Conservation (phyloP, 2,329 filamentous ascomycete species). For the Dichotomopilus funicola region DNA sequence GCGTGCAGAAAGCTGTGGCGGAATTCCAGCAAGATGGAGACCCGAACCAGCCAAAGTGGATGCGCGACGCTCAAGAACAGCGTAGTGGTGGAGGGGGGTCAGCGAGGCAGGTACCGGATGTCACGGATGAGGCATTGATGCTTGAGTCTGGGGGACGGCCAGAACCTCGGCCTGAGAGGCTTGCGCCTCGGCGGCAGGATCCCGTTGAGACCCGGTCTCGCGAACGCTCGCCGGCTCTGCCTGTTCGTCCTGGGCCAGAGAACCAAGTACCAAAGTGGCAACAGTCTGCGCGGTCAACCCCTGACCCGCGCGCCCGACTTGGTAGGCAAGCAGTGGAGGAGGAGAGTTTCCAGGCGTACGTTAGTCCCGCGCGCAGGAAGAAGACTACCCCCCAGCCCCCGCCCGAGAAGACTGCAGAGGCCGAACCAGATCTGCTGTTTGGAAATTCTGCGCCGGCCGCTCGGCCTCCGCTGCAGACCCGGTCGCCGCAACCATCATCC, state of each 20-base stretch:
- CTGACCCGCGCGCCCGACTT: slow-evolving; percentile 54
- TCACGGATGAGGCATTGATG: slow-evolving; percentile 72
- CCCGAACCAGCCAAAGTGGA: slow-evolving; percentile 85
- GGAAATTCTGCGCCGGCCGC: slow-evolving; percentile 35
- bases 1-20: slow-evolving; percentile 82
- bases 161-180: slow-evolving; percentile 31
- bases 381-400: slow-evolving; percentile 51
- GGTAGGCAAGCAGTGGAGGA: slow-evolving; percentile 71
- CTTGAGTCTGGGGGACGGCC: slow-evolving; percentile 60
- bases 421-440: slow-evolving; percentile 61
- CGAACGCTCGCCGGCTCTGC: slow-evolving; percentile 45
- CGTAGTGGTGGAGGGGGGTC: slow-evolving; percentile 27
- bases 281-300: slow-evolving; percentile 38
- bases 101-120: slow-evolving; percentile 32
- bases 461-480: slow-evolving; percentile 31
- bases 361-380: slow-evolving; percentile 78
- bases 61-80: slow-evolving; percentile 59
- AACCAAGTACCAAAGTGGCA: slow-evolving; percentile 54
- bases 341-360: slow-evolving; percentile 73
- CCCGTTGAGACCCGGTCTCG: slow-evolving; percentile 31
- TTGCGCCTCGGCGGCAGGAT: slow-evolving; percentile 29
- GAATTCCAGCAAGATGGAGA: slow-evolving; percentile 74
- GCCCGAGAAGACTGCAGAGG: slow-evolving; percentile 36
- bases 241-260: slow-evolving; percentile 37
- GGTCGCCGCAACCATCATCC: slow-evolving; percentile 34